These are phyloP conservation scores for Leishmania lainsoni DNA, from an alignment of 208 protist species.

Conservation along the genomic window DNA sequence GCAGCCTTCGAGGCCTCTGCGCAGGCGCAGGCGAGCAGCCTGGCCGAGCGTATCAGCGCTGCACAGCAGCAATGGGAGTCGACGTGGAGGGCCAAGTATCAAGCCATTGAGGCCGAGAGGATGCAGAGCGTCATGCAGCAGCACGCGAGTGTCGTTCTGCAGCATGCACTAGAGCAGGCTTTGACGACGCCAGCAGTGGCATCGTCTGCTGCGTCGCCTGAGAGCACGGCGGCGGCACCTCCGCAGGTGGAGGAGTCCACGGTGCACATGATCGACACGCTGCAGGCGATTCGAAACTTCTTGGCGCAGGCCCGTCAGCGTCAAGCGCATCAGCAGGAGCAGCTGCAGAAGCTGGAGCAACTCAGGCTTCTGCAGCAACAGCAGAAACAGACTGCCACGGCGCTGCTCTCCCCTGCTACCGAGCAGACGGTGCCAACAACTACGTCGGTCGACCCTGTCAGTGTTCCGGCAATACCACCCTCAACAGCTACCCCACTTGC, in stretches of 20 bases:
- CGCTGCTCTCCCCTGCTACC: neutral
- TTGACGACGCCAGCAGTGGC: slow-evolving; percentile 8
- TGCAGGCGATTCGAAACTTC: slow-evolving; percentile 34
- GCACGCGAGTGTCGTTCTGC: slow-evolving; percentile 46
- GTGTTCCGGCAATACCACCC: neutral
- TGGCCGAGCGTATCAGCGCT: slow-evolving; percentile 57
- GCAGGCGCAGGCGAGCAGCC: slow-evolving; percentile 42
- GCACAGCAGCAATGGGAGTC: slow-evolving; percentile 66
- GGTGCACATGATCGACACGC: slow-evolving; percentile 24
- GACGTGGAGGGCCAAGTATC: slow-evolving; percentile 56
- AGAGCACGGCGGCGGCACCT: neutral
- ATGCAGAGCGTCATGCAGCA: slow-evolving; percentile 46
- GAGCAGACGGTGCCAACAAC: neutral
- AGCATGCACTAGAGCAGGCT: slow-evolving; percentile 52
- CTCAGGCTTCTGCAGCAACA: slow-evolving; percentile 16
- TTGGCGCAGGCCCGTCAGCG: slow-evolving; percentile 30
- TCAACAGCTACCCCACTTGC: slow-evolving; percentile 1
- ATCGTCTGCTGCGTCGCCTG: slow-evolving; percentile 8
- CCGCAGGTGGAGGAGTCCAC: slow-evolving; percentile 19
- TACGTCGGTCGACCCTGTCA: neutral
- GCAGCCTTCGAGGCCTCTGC: slow-evolving; percentile 54
- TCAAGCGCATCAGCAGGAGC: slow-evolving; percentile 20
- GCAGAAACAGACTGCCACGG: slow-evolving; percentile 6
- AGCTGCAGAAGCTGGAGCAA: slow-evolving; percentile 12
- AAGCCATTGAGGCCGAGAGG: slow-evolving; percentile 44